Evolutionary conservation across 441 rosid species (phyloP), one percentile per base, ranked within the genome.

Genomic region (Daphne laureola): DNA sequence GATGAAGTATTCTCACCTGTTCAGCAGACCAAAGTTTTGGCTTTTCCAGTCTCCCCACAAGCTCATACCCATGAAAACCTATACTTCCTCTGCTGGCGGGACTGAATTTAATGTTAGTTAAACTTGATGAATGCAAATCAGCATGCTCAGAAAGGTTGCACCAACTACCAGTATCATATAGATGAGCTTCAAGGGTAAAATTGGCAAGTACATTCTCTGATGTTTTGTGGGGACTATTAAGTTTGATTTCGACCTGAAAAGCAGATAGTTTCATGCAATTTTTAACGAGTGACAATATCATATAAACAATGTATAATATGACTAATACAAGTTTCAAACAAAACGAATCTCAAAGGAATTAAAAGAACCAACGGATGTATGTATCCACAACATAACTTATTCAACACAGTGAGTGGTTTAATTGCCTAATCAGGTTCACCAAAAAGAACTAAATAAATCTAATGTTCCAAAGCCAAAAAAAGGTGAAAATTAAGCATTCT

Each of bases 11-110:
- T 57, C 93, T 83, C 59, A 87, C 98, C 61, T 83, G 80, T 74
- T 93, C 98, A 12, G 97, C 92, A 54, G 96, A 93, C 98, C 98
- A 93, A 55, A 93, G 92, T 75, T 71, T 89, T 47, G 98, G 98
- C 59, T 62, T 74, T 66, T 84, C 86, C 51, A 93, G 67, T 71
- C 78, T 83, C 57, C 95, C 98, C 61, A 55, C 75, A 35, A 93
- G 92, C 63, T 73, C 47, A 77, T 81, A 77, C 67, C 90, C 98
- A 67, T 73, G 77, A 76, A 85, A 87, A 48, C 87, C 92, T 55
- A 76, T 73, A 68, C 49, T 58, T 53, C 65, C 49, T 70, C 67
- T 67, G 16, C 78, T 73, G 16, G 82, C 64, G 53, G 73, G 70
- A 63, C 50, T 77, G 54, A 78, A 69, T 66, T 67, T 78, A 57